A percentile compares a stretch with the other conserved stretches of the same genome.
These are phyloP conservation scores for Xylaria sp. DNA, from an alignment of 2,329 filamentous ascomycete genomes.

Conservation along the genomic window DNA sequence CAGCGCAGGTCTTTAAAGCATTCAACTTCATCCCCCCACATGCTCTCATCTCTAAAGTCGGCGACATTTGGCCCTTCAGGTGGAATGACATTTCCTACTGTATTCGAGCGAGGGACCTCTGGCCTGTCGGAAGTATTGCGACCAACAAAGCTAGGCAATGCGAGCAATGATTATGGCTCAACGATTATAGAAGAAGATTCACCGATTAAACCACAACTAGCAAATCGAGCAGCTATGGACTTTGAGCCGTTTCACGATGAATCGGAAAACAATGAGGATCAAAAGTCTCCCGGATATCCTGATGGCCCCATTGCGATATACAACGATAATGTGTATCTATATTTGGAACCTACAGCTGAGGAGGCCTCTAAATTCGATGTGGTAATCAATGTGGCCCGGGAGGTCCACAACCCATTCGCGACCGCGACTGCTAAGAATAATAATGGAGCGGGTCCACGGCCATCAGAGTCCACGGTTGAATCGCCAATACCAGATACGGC, in stretches of 20 bases:
- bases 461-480: constrained; percentile 51
- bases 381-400: constrained; percentile 84
- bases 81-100: constrained; percentile 72
- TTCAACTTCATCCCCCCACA: constrained; percentile 74
- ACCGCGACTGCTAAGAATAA: constrained; percentile 42
- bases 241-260: constrained; percentile 72
- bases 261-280: constrained; percentile 78
- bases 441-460: constrained; percentile 42
- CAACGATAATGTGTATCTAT: constrained; percentile 79
- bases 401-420: constrained; percentile 80
- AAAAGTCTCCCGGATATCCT: constrained; percentile 84
- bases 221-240: constrained; percentile 67
- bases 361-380: constrained; percentile 83
- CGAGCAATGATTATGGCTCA: constrained; percentile 51
- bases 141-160: constrained; percentile 58
- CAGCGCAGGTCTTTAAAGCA: constrained; percentile 73
- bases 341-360: constrained; percentile 81
- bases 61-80: constrained; percentile 69
- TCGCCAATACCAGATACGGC: constrained; percentile 67
- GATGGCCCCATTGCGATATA: constrained; percentile 86
- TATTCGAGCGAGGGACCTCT: constrained; percentile 68
- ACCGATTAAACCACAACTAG: constrained; percentile 70
- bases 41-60: constrained; percentile 69
- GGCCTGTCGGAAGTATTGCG: constrained; percentile 69
- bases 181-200: constrained; percentile 67